Evolutionary conservation across 2,329 filamentous ascomycete species (phyloP), one percentile per base, ranked within the genome.

Genomic region (Venturia asperata): DNA sequence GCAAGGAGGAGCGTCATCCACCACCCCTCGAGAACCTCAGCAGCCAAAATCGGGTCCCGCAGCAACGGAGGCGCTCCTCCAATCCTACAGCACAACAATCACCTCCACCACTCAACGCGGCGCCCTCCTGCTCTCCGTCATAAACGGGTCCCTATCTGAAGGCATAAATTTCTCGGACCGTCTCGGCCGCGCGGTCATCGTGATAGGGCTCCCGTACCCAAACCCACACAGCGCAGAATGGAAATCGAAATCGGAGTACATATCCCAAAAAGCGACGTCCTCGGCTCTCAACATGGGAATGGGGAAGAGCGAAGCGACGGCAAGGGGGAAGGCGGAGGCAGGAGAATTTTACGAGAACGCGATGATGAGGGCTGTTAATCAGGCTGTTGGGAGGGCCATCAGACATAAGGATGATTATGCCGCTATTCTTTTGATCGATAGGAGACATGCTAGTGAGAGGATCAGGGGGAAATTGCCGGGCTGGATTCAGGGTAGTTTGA

Each of bases 131-230:
- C 83, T 99, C 34, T 92, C 91, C 64, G 92, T 99, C 3, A 88
- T 99, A 2, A 93, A 93, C 64, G 94, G 94, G 17, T 96, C 93
- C 70, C 88, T 99, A 78, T 96, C 91, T 66, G 94, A 99, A 77
- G 94, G 94, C 69, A 99, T 99, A 78, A 99, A 99, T 77, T 99
- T 99, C 78, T 93, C 91, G 0, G 92, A 99, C 77, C 82, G 83
- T 3, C 85, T 99, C 0, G 94, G 94, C 1, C 87, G 94, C 34
- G 93, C 90, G 64, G 92, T 99, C 10, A 80, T 96, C 17, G 89
- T 97, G n/a, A 85, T 97, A 17, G 94, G 94, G 0, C 79, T 99
- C 4, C 94, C 94, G 0, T 99, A 95, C 70, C 92, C 94, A 0
- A 99, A 97, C 70, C 87, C 92, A 64, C 85, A 90, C 70, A 91